Percentiles rank a stretch among this genome's conserved stretches.
Conservation (phyloP, 306 rosid species). For the Crotalaria pallida region DNA sequence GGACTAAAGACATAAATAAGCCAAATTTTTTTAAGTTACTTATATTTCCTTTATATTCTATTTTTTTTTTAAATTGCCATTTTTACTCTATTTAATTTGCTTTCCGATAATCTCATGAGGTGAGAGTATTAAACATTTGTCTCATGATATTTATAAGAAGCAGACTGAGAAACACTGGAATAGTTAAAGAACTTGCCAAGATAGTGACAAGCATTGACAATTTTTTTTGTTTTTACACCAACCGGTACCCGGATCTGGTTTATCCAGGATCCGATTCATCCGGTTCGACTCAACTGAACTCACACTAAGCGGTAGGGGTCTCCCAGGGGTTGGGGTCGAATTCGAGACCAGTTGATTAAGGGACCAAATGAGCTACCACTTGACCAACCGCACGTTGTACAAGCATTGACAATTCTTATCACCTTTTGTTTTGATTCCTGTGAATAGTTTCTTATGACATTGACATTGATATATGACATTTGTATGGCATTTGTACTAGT, state of each 20-base stretch:
- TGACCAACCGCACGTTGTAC: too few relatives aligned
- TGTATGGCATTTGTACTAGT: not conserved
- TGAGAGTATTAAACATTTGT: not conserved
- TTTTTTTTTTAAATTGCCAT: not conserved
- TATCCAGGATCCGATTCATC: too few relatives aligned
- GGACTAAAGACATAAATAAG: too few relatives aligned
- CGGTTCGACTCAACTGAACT: too few relatives aligned
- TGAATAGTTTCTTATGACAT: not conserved
- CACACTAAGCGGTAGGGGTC: too few relatives aligned
- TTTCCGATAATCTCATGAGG: not conserved
- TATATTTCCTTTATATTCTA: not conserved
- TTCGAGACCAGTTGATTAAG: too few relatives aligned
- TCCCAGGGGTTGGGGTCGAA: too few relatives aligned
- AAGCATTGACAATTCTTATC: too few relatives aligned
- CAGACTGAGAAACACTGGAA: not conserved
- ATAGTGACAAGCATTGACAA: not conserved
- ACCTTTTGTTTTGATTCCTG: not conserved
- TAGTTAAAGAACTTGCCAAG: not conserved
- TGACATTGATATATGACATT: not conserved
- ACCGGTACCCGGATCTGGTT: too few relatives aligned
- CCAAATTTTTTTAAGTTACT: not conserved
- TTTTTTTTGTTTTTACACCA: too few relatives aligned
- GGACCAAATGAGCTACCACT: too few relatives aligned
- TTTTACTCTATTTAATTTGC: not conserved
- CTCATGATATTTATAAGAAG: not conserved